Conservation (phyloP, 176 grass and related monocot species). For the Triticum turgidum region DNA sequence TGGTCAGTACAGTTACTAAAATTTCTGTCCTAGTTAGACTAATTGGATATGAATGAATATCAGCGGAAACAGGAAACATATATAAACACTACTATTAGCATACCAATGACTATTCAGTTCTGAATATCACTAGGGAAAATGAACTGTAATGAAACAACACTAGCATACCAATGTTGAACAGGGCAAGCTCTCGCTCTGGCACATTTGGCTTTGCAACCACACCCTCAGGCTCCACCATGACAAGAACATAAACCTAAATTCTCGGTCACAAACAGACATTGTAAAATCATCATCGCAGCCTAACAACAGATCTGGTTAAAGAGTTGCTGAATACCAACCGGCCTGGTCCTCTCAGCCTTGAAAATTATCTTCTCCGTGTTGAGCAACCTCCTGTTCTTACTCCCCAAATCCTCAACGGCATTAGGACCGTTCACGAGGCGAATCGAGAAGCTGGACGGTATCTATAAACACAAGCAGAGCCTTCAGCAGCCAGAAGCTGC, state of each 20-base stretch:
- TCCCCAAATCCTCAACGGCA: conserved; percentile 17
- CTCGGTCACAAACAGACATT: background rate
- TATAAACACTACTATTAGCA: background rate
- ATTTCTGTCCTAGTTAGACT: background rate
- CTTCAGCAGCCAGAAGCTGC: background rate
- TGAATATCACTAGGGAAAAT: background rate
- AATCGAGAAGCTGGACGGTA: conserved; percentile 78
- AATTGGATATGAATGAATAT: background rate
- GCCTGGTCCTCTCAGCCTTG: conserved; percentile 47
- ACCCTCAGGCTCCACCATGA: conserved; percentile 68
- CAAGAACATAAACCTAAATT: conserved; percentile 67
- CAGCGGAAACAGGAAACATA: background rate
- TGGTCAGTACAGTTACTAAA: background rate
- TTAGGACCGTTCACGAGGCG: conserved; percentile 32
- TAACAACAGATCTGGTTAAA: background rate
- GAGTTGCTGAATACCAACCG: conserved; percentile 30
- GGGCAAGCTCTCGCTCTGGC: conserved; percentile 52
- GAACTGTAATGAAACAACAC: background rate
- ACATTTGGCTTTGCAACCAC: conserved; percentile 62
- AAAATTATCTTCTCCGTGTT: conserved; percentile 94
- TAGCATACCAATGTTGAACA: conserved; percentile 83
- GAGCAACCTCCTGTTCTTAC: conserved; percentile 81
- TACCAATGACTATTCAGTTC: conserved; percentile 28
- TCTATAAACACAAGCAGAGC: conserved; percentile 32
- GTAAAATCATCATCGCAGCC: background rate